A percentile compares a stretch with the other conserved stretches of the same genome.
Evolutionary conservation across 1,139 yeast genomes (phyloP).

Genomic region (Taiozyma sp.): DNA sequence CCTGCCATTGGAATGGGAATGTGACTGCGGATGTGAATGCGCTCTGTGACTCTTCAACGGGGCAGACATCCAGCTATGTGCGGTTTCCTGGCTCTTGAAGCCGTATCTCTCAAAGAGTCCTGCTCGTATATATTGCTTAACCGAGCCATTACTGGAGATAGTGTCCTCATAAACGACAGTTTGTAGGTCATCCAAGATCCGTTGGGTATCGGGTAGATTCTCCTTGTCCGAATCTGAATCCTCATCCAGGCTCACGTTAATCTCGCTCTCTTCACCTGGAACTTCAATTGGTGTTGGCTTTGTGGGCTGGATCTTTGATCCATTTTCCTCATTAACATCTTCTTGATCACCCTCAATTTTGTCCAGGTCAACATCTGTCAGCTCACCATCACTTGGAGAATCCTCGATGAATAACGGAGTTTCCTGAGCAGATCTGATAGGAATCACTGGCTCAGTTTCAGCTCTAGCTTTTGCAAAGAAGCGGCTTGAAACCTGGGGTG

Average conservation of each 20-base stretch:
- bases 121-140: not conserved
- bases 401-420: not conserved
- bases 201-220: not conserved
- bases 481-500: not conserved
- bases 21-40: not conserved
- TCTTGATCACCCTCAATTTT: constrained; percentile 4
- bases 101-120: constrained; percentile 17
- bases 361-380: constrained; percentile 29
- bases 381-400: constrained; percentile 21
- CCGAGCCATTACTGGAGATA: not conserved
- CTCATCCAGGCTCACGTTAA: not conserved
- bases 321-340: not conserved
- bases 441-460: not conserved
- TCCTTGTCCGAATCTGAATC: not conserved
- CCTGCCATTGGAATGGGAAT: not conserved
- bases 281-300: not conserved
- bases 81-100: constrained; percentile 3
- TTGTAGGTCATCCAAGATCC: not conserved
- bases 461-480: not conserved
- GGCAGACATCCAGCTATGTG: not conserved
- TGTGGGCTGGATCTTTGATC: not conserved
- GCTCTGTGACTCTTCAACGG: not conserved
- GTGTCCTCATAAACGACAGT: not conserved
- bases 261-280: not conserved
- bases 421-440: not conserved